phyloP scores from a whole-genome alignment of 2,329 filamentous ascomycete genomes.

The Pyrenochaeta sp. region DNA sequence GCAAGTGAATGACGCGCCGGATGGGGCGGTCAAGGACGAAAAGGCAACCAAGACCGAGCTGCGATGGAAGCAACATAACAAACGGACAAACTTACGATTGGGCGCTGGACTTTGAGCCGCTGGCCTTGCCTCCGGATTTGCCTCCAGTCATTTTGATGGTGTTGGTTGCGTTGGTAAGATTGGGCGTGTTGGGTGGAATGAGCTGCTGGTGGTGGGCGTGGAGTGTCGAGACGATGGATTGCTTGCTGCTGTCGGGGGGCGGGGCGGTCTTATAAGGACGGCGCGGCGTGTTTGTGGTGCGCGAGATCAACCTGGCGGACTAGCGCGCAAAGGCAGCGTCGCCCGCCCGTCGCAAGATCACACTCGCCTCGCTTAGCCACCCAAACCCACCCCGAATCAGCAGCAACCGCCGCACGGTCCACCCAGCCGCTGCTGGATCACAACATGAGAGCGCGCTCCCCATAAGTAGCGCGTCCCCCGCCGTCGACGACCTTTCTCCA shows the following conservation, averaged over 20 bases:
- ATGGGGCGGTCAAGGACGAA: conserved; percentile 10
- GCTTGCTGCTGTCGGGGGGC: conserved; percentile 49
- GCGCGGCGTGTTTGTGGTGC: conserved; percentile 48
- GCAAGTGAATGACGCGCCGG: conserved; percentile 37
- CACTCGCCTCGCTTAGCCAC: conserved; percentile 34
- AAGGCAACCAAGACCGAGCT: conserved; percentile 13
- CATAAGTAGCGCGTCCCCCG: conserved; percentile 55
- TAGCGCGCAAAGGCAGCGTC: conserved; percentile 40
- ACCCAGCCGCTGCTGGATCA: conserved; percentile 47
- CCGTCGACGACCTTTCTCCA: conserved; percentile 49
- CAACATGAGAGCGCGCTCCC: conserved; percentile 50
- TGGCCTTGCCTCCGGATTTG: conserved; percentile 99
- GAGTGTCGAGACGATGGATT: conserved; percentile 51
- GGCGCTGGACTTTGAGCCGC: conserved; percentile 92
- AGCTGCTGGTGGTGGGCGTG: conserved; percentile 40
- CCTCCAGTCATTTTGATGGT: conserved; percentile 98
- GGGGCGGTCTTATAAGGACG: conserved; percentile 52
- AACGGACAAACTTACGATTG: conserved; percentile 81
- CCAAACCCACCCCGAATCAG: conserved; percentile 32
- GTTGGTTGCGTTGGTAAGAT: conserved; percentile 50
- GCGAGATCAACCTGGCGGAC: conserved; percentile 50
- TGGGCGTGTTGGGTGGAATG: conserved; percentile 24
- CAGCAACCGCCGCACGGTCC: conserved; percentile 40
- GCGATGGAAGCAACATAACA: conserved; percentile 17
- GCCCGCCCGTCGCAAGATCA: conserved; percentile 35